These are phyloP conservation scores for Colletotrichum sp. DNA, from an alignment of 2,329 filamentous ascomycete genomes.

Conservation along the genomic window DNA sequence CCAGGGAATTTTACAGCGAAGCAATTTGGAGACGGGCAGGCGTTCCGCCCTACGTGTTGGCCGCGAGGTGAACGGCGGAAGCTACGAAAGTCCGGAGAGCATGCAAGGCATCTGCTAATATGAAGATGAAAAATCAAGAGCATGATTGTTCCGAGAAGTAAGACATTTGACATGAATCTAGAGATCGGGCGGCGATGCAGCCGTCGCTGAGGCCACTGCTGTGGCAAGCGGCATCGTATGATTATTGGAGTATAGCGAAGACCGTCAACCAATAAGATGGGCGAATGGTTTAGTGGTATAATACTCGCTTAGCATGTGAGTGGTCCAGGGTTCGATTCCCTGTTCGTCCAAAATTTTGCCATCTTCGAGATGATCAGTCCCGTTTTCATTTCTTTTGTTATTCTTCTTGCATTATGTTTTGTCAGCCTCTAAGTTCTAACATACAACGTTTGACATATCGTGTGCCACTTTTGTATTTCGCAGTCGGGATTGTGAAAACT, in stretches of 20 bases:
- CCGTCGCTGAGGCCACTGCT: not conserved
- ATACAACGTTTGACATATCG: not conserved
- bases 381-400: too few species aligned
- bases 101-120: fast-evolving
- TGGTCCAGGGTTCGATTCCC: not conserved
- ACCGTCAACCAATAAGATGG: not conserved
- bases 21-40: not conserved
- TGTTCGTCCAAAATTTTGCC: not conserved
- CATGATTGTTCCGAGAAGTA: fast-evolving
- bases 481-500: not conserved
- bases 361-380: fast-evolving
- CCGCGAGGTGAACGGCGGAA: not conserved
- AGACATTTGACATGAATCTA: fast-evolving
- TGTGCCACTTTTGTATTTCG: not conserved
- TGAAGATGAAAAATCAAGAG: not conserved
- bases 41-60: not conserved
- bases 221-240: too few species aligned
- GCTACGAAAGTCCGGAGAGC: not conserved
- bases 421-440: not conserved
- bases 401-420: not conserved
- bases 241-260: fast-evolving
- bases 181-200: not conserved
- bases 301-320: too few species aligned
- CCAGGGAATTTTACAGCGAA: not conserved
- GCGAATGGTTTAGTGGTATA: constrained; percentile 7